Evolutionary conservation across 768 basidiomycete species (phyloP), one percentile per base, ranked within the genome.

Genomic region (Inosperma sp.): DNA sequence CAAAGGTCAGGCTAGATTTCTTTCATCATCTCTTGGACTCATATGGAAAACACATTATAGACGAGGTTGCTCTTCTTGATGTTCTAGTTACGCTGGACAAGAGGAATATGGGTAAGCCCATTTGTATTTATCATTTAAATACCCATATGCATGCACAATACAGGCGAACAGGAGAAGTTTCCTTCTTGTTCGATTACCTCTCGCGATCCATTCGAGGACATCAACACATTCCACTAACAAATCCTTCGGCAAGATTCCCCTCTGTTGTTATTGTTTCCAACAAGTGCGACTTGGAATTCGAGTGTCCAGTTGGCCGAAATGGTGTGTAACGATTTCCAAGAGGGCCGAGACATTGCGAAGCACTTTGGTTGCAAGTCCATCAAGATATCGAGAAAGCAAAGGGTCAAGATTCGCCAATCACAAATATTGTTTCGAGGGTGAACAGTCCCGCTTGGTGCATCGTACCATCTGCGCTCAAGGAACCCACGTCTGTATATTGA

Each of bases 121-220:
- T 53, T 43, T 17, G 48, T 19, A 10, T 35, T 26, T n/a, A 37
- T 23, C 35, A 40, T 33, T 42, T 21, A 47, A 29, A 25, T 52
- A 94, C 92, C 51, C 95, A 95, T 19, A 97, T 98, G 95, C 86
- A 94, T 40, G 95, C 97, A 65, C 95, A 97, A 64, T 98, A 98
- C 74, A 98, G 96, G 93, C 84, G 93, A 46, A 93, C 93, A 22
- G 95, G 95, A 54, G 94, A 98, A 69, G 95, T 94, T 9, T 98
- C 97, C 77, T 80, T 98, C 35, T 51, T 98, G 97, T 70, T 93
- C 92, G 46, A 97, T 96, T 71, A 96, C 95, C n/a, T 93, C 93
- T 25, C 85, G 94, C 58, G 88, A 91, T 68, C 95, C 94, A 40
- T 98, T 97, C 64, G 93, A 97, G 69, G 92, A 97, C 78, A 94